Base-by-base conservation (phyloP, 225 moss, liverwort and hornwort genomes). In the Polytrichum formosum region DNA sequence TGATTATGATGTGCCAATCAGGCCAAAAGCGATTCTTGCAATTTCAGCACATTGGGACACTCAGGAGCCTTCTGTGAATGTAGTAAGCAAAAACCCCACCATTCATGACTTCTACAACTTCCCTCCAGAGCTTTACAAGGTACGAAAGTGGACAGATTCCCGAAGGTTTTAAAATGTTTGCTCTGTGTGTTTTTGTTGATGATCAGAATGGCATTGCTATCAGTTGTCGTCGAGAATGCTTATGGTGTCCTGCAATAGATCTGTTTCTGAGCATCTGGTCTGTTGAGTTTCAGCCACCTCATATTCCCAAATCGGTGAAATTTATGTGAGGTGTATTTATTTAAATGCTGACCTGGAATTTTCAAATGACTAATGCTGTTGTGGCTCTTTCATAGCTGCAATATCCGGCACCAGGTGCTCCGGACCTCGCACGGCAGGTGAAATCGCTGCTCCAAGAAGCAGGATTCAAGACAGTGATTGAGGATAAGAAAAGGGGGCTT, bases 1-100 rank as follows among this genome's bases (percentile, higher is more conserved):
- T 61, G 0, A 16, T 5, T 31, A 5, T 13, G 56, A 73, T 61
- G 46, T 46, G 46, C 61, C 29, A 33, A 70, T 61, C 74, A 86
- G 78, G 59, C 93, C 93, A 6, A 93, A 90, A 65, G 96, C 89
- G 63, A 82, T 96, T 65, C 61, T 96, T 18, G 81, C 80, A 4
- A 73, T 96, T 54, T 96, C 93, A 20, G 93, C 85, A 62, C 96
- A 93, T 65, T 93, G 96, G 96, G 80, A 93, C 64, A 93, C 90
- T 53, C 31, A 16, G 1, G 90, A 85, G 33, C 93, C 96, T 17
- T 71, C 82, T 53, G 89, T 93, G 26, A 86, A 66, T 70, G 75
- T 77, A 30, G 75, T 78, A 33, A 82, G 55, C 37, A 80, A 71
- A 56, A 84, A 87, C 54, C 61, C 27, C 61, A 91, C 89, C 26